These are phyloP conservation scores for Lachnellula hyalina DNA, from an alignment of 2,329 filamentous ascomycete genomes.

Conservation along the genomic window DNA sequence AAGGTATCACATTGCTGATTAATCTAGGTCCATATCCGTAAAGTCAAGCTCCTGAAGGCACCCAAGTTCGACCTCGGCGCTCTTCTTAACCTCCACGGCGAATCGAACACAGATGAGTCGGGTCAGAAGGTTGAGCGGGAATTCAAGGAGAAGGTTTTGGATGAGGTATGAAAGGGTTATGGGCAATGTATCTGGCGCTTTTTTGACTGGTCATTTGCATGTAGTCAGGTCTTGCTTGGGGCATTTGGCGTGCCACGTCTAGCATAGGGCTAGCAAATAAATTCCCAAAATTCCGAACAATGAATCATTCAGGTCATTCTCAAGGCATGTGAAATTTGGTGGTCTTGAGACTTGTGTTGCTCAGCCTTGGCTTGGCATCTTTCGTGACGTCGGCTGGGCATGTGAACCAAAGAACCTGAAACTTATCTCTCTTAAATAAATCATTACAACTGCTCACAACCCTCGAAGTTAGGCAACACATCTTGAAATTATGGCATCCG, in stretches of 20 bases:
- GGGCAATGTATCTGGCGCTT: constrained; percentile 19
- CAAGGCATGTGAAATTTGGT: constrained; percentile 3
- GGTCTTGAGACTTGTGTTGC: constrained; percentile 1
- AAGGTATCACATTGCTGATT: constrained; percentile 32
- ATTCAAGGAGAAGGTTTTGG: constrained; percentile 97
- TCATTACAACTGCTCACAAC: too few species aligned
- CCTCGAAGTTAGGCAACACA: background rate
- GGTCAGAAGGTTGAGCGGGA: constrained; percentile 98
- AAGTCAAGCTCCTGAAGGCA: constrained; percentile 98
- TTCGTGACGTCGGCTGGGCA: constrained; percentile 6
- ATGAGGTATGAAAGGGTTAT: constrained; percentile 69
- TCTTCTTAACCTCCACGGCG: constrained; percentile 93
- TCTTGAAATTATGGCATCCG: constrained; percentile 36
- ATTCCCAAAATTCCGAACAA: constrained; percentile 27
- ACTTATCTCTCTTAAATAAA: background rate
- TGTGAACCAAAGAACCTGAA: constrained; percentile 7
- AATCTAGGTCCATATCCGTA: constrained; percentile 94
- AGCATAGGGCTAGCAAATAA: constrained; percentile 31
- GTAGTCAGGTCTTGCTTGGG: constrained; percentile 32
- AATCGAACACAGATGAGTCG: constrained; percentile 91
- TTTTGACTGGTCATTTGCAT: constrained; percentile 33
- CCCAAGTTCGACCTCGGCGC: constrained; percentile 99
- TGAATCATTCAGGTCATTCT: background rate
- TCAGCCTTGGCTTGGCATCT: constrained; percentile 12
- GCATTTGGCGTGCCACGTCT: constrained; percentile 30